Evolutionary conservation across 2,329 filamentous ascomycete species (phyloP), one percentile per base, ranked within the genome.

Genomic region (Trichophaea hybrida): DNA sequence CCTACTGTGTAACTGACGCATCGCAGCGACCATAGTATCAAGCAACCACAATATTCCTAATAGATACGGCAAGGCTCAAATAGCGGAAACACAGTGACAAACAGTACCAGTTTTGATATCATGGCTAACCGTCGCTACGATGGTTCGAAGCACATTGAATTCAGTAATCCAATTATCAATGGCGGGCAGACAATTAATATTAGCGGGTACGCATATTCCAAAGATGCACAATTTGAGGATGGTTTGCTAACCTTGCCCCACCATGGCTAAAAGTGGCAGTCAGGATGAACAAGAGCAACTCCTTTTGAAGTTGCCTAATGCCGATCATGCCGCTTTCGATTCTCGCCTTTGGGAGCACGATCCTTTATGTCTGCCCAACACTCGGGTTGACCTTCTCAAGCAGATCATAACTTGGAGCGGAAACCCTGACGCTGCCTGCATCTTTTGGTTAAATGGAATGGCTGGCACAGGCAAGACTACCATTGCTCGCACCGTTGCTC

Each of bases 391-490:
- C 53, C 53, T 69, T 33, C 59, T 67, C 4, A 5, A 51, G 8
- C 54, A 64, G 37, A 66, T 69, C 17, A 56, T 33, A n/a, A 35
- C 50, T 35, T 65, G 61, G 65, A 54, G 33, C 7, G 37, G 58
- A 13, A 38, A 60, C 15, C 32, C 44, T 4, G 12, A 60, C n/a
- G 52, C 59, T 33, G 57, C 60, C 46, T 38, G 59, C 32, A 67
- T 69, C 38, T 69, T 67, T 56, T 75, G 70, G 72, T 66, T 75
- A 6, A 68, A 68, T 13, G 72, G 72, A 7, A 68, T 71, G 67
- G 71, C 71, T 5, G 72, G 72, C 13, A 71, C 68, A 5, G 70
- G 70, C 35, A 72, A 71, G 57, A 71, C 70, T 2, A 73, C 71
- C 1, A 69, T 73, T 54, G 66, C 71, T 35, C 67, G 70, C n/a